A percentile compares a stretch with the other conserved stretches of the same genome.
These are phyloP conservation scores for Cyphellophora attinorum DNA, from an alignment of 2,329 filamentous ascomycete genomes.

Conservation along the genomic window DNA sequence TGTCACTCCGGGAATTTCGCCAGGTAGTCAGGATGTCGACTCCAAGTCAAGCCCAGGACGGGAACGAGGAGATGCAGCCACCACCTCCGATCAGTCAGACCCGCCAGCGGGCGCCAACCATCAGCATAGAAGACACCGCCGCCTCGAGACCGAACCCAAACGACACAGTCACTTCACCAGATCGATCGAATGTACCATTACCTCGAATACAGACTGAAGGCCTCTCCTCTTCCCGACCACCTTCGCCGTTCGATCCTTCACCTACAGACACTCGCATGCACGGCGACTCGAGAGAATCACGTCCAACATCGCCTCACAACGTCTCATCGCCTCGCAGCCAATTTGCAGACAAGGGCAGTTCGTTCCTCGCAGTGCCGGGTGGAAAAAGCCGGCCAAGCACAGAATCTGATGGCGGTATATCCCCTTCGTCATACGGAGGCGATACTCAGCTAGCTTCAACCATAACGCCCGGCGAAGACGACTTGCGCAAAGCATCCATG, in stretches of 20 bases:
- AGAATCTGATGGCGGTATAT: slow-evolving; percentile 47
- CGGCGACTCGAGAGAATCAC: slow-evolving; percentile 48
- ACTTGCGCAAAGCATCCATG: slow-evolving; percentile 25
- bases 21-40: not conserved
- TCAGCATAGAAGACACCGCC: slow-evolving; percentile 48
- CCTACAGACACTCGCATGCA: slow-evolving; percentile 43
- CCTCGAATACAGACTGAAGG: slow-evolving; percentile 29
- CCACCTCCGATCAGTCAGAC: slow-evolving; percentile 2
- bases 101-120: slow-evolving; percentile 37
- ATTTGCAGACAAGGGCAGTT: slow-evolving; percentile 36
- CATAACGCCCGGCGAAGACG: slow-evolving; percentile 30
- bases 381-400: slow-evolving; percentile 56
- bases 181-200: slow-evolving; percentile 23
- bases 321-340: slow-evolving; percentile 50
- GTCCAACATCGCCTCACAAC: slow-evolving; percentile 59
- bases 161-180: slow-evolving; percentile 15
- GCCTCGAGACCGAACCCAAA: slow-evolving; percentile 13
- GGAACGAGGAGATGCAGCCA: slow-evolving; percentile 5
- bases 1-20: no score
- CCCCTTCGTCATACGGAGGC: slow-evolving; percentile 42
- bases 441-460: slow-evolving; percentile 42
- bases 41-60: no score
- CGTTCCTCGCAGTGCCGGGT: slow-evolving; percentile 53
- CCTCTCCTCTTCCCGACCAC: slow-evolving; percentile 22
- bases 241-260: slow-evolving; percentile 25